A percentile compares a stretch with the other conserved stretches of the same genome.
These are phyloP conservation scores for Chloris gayana DNA, from an alignment of 176 grass and related monocot species.

Conservation along the genomic window DNA sequence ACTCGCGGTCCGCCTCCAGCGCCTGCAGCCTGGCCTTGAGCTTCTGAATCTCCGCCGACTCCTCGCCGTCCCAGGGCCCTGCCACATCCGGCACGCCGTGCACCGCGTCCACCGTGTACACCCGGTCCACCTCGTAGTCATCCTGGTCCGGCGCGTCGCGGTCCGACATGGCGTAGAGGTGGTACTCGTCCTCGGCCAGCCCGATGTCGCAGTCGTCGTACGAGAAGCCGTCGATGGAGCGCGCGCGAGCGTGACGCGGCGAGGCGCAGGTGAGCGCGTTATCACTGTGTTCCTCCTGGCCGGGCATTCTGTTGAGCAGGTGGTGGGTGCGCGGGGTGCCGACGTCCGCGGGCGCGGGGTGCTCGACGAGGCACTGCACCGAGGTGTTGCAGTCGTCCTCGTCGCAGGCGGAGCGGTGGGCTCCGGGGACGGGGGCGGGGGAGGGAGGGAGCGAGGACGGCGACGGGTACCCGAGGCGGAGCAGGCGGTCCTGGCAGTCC, in stretches of 20 bases:
- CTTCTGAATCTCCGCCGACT: slow-evolving; percentile 57
- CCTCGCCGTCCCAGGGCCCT: slow-evolving; percentile 39
- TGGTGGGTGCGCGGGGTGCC: slow-evolving; percentile 47
- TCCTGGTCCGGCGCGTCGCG: slow-evolving; percentile 15
- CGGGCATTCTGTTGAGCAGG: slow-evolving; percentile 47
- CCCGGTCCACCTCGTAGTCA: slow-evolving; percentile 46
- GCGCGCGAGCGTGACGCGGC: slow-evolving; percentile 14
- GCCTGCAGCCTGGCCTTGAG: slow-evolving; percentile 65
- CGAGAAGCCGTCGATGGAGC: slow-evolving; percentile 14
- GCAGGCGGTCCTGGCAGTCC: slow-evolving; percentile 44
- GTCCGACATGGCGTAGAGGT: neutral
- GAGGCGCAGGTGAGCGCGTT: slow-evolving; percentile 35
- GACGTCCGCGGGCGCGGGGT: slow-evolving; percentile 7
- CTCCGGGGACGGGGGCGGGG: neutral
- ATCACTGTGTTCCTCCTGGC: neutral
- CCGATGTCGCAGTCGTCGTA: neutral
- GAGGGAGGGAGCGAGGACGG: slow-evolving; percentile 16
- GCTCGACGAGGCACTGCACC: slow-evolving; percentile 8
- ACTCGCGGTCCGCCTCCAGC: slow-evolving; percentile 75
- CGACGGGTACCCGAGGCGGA: slow-evolving; percentile 42
- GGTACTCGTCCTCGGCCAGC: slow-evolving; percentile 48
- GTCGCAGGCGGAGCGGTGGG: neutral
- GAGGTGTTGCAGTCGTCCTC: slow-evolving; percentile 23
- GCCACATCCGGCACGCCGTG: slow-evolving; percentile 41
- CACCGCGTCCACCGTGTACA: slow-evolving; percentile 72